phyloP scores from a whole-genome alignment of 257 asterid genomes.

The Striga asiatica region DNA sequence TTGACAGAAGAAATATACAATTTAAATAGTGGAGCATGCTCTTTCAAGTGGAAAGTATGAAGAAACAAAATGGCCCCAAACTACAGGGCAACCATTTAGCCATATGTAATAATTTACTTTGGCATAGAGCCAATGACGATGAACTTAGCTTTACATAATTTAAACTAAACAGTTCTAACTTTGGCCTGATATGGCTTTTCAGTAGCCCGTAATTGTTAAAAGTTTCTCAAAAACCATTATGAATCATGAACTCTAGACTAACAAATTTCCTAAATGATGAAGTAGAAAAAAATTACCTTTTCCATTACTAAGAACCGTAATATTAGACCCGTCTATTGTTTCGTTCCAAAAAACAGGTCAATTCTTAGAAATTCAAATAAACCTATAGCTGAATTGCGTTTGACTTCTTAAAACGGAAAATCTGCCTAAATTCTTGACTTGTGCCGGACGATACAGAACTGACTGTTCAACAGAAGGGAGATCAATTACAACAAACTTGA shows the following conservation, averaged over 20 bases:
- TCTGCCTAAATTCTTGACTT: too few relatives aligned
- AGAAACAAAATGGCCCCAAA: background rate
- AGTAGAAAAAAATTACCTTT: background rate
- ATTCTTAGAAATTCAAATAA: too few relatives aligned
- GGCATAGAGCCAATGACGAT: background rate
- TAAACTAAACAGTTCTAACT: background rate
- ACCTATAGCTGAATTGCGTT: background rate
- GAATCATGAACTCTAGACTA: too few relatives aligned
- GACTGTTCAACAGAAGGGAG: background rate
- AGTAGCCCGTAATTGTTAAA: too few relatives aligned
- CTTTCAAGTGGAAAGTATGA: background rate
- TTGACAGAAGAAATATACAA: background rate
- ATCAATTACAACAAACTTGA: background rate
- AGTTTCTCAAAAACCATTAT: too few relatives aligned
- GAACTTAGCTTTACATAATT: background rate
- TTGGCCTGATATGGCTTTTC: background rate
- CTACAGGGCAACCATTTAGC: background rate
- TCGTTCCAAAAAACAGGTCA: background rate
- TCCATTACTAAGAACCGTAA: background rate
- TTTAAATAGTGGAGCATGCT: background rate
- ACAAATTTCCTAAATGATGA: too few relatives aligned
- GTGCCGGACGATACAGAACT: too few relatives aligned
- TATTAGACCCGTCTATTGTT: background rate
- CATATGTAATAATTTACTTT: background rate
- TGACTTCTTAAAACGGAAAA: too few relatives aligned